Percentiles rank a stretch among this genome's conserved stretches.
These are phyloP conservation scores for slime mould (Dictyostelium discoideum) DNA, from an alignment of 78 protist genomes.

Conservation along the genomic window DNA sequence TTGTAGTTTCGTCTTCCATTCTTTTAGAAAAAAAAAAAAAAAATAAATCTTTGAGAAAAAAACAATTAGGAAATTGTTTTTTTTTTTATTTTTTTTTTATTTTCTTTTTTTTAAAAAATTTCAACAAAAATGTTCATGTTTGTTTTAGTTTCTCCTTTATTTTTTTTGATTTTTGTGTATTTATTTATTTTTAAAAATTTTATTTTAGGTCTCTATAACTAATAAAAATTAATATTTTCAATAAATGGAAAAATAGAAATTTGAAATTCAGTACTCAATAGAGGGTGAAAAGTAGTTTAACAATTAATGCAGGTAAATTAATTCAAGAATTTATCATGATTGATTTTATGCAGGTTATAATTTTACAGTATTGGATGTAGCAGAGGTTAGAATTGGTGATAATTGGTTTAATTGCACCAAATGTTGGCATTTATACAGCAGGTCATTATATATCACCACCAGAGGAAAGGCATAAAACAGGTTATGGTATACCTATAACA, in stretches of 20 bases:
- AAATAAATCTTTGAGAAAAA: too few species aligned
- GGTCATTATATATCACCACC: slow-evolving; percentile 72
- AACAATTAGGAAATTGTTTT: too few species aligned
- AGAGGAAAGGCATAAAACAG: neutral
- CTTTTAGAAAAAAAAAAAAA: too few species aligned
- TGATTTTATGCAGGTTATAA: slow-evolving; percentile 65
- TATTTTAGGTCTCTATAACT: too few species aligned
- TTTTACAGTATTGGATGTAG: slow-evolving; percentile 22
- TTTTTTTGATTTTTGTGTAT: too few species aligned
- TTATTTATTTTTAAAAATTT: too few species aligned
- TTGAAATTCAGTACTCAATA: neutral
- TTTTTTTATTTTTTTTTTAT: too few species aligned
- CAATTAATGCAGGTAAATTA: neutral
- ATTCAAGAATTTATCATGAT: neutral
- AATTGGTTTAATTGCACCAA: slow-evolving; percentile 71
- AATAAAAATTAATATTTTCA: neutral
- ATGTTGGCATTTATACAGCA: slow-evolving; percentile 82
- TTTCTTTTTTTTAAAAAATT: too few species aligned
- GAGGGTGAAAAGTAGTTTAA: neutral
- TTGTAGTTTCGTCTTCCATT: too few species aligned
- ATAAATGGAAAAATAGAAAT: neutral
- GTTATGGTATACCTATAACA: slow-evolving; percentile 42
- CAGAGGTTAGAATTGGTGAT: slow-evolving; percentile 66
- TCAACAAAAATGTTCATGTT: too few species aligned
- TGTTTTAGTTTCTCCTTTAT: too few species aligned